These are phyloP conservation scores for Dioscorea cayenensis DNA, from an alignment of 116 monocot species.

Conservation along the genomic window DNA sequence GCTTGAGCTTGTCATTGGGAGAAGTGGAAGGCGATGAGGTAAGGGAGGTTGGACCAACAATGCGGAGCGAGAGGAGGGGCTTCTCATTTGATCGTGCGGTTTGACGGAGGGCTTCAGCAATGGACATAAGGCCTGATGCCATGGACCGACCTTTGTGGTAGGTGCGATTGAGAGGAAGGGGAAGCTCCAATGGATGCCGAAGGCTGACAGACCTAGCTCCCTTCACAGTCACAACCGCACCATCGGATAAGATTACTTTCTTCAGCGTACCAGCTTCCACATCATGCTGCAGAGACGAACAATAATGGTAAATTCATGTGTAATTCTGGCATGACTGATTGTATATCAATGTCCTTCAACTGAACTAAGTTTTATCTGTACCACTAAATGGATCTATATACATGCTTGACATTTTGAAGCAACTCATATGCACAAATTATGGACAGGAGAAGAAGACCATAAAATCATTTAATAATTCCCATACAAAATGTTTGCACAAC, in stretches of 20 bases:
- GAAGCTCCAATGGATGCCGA: conserved; percentile 68
- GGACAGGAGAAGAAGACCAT: too few species aligned
- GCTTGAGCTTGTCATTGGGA: conserved; percentile 60
- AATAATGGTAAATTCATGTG: not conserved
- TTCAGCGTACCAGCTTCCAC: conserved; percentile 91
- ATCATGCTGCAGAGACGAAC: conserved; percentile 59
- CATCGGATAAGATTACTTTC: conserved; percentile 88
- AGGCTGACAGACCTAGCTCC: conserved; percentile 87
- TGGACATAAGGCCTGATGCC: conserved; percentile 59
- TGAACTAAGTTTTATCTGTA: too few species aligned
- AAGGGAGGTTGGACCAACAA: conserved; percentile 82
- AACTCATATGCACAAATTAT: too few species aligned
- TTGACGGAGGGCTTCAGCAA: conserved; percentile 65
- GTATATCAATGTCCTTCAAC: too few species aligned
- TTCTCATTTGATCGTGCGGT: conserved; percentile 51
- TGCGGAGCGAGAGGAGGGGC: conserved; percentile 86
- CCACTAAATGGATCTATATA: too few species aligned
- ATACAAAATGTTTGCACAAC: too few species aligned
- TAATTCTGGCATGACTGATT: not conserved
- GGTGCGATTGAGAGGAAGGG: conserved; percentile 82
- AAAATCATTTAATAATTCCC: too few species aligned
- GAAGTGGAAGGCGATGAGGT: conserved; percentile 49
- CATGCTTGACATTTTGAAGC: too few species aligned
- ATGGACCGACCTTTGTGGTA: conserved; percentile 10
- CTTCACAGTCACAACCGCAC: conserved; percentile 80